These are phyloP conservation scores for Alternaria gansuensis DNA, from an alignment of 2,329 filamentous ascomycete genomes.

Conservation along the genomic window DNA sequence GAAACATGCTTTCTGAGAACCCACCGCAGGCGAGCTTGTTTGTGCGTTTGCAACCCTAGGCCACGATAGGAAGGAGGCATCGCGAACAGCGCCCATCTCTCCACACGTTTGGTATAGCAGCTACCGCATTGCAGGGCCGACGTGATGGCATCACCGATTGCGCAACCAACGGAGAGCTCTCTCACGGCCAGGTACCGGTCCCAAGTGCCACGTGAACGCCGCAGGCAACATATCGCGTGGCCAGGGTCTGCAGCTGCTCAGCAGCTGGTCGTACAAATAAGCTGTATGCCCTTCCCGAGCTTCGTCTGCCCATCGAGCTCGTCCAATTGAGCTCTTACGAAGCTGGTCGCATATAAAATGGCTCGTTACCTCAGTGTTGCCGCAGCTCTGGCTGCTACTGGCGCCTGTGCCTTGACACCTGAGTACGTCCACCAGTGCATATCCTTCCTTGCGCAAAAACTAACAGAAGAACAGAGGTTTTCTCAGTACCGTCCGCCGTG, in stretches of 20 bases:
- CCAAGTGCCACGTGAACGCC: constrained; percentile 27
- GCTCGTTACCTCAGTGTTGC: constrained; percentile 47
- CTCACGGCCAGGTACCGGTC: constrained; percentile 23
- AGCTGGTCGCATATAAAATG: constrained; percentile 45
- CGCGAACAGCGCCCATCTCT: constrained; percentile 16
- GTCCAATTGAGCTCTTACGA: constrained; percentile 40
- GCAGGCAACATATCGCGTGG: constrained; percentile 20
- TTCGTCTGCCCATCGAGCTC: constrained; percentile 32
- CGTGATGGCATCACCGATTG: constrained; percentile 34
- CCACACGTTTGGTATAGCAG: constrained; percentile 22
- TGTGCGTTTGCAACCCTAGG: constrained; percentile 27
- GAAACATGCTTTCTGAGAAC: constrained; percentile 37
- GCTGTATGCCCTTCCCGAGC: constrained; percentile 26
- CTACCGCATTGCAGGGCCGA: constrained; percentile 14
- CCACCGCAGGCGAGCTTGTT: constrained; percentile 39
- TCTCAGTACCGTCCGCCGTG: constrained; percentile 77
- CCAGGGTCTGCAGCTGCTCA: constrained; percentile 11
- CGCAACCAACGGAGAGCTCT: constrained; percentile 15
- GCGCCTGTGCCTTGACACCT: constrained; percentile 47
- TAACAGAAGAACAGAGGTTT: constrained; percentile 52
- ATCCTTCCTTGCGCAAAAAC: neutral
- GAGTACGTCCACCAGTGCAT: constrained; percentile 36
- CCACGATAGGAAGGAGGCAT: constrained; percentile 36
- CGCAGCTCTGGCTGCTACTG: constrained; percentile 46
- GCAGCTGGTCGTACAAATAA: constrained; percentile 37